A percentile compares a stretch with the other conserved stretches of the same genome.
Evolutionary conservation across 495 filamentous ascomycete genomes (phyloP).

Genomic region (Tuber borchii): DNA sequence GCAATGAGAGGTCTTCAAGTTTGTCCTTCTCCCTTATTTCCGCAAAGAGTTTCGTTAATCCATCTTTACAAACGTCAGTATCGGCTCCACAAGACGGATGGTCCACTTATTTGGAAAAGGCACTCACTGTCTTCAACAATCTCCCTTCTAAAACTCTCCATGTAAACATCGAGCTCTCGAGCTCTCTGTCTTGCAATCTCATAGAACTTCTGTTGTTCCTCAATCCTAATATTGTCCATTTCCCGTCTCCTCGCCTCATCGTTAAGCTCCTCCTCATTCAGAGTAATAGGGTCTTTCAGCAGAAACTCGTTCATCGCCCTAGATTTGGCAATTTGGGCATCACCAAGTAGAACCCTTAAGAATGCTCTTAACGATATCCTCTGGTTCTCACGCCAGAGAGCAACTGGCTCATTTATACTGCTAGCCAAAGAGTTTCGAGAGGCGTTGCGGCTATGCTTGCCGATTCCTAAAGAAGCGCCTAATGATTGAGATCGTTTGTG

Average conservation of each 20-base stretch:
- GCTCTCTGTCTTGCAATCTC: slow-evolving; percentile 88
- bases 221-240: slow-evolving; percentile 78
- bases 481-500: slow-evolving; percentile 33
- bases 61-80: slow-evolving; percentile 52
- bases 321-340: slow-evolving; percentile 72
- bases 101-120: not conserved
- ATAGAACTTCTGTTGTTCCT: slow-evolving; percentile 90
- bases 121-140: slow-evolving; percentile 71
- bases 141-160: slow-evolving; percentile 76
- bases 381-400: slow-evolving; percentile 83
- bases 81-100: not conserved
- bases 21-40: slow-evolving; percentile 83
- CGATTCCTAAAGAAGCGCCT: slow-evolving; percentile 41
- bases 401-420: slow-evolving; percentile 43
- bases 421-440: slow-evolving; percentile 51
- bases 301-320: slow-evolving; percentile 78
- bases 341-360: slow-evolving; percentile 72
- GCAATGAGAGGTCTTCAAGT: slow-evolving; percentile 78
- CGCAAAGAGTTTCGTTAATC: slow-evolving; percentile 83
- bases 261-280: slow-evolving; percentile 72
- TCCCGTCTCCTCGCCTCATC: slow-evolving; percentile 73
- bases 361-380: slow-evolving; percentile 87
- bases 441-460: slow-evolving; percentile 45
- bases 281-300: slow-evolving; percentile 57
- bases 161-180: slow-evolving; percentile 89